These are phyloP conservation scores for Diaporthe aspalathi DNA, from an alignment of 2,329 filamentous ascomycete genomes.

Conservation along the genomic window DNA sequence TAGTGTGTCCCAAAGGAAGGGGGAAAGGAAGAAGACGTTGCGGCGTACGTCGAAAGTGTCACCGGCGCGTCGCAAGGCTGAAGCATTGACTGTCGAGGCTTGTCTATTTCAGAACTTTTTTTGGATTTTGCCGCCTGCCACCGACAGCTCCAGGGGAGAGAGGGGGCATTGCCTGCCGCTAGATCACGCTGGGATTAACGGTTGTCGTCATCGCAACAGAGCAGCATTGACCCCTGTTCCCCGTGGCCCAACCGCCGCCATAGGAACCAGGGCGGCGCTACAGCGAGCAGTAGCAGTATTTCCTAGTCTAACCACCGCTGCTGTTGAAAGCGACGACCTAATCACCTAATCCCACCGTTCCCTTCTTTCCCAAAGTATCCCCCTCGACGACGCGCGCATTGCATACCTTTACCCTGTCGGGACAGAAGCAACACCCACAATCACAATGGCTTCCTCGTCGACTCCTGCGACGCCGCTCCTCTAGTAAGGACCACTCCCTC, in stretches of 20 bases:
- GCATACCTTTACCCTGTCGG: background rate
- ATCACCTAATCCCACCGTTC: background rate
- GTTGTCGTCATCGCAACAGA: constrained; percentile 19
- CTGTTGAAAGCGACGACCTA: background rate
- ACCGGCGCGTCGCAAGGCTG: background rate
- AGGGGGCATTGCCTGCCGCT: constrained; percentile 11
- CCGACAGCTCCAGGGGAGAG: constrained; percentile 10
- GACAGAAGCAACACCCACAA: background rate
- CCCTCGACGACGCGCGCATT: background rate
- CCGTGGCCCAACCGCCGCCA: constrained; percentile 12
- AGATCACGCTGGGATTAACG: background rate
- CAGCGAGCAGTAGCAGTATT: background rate
- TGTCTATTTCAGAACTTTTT: constrained; percentile 33
- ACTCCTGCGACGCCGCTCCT: constrained; percentile 75
- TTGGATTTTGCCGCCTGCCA: constrained; percentile 32
- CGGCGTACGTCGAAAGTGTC: background rate
- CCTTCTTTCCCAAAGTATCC: background rate
- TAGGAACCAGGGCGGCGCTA: background rate
- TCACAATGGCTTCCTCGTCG: constrained; percentile 77
- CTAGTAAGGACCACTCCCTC: constrained; percentile 67
- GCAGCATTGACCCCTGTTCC: constrained; percentile 14
- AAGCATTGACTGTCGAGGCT: background rate
- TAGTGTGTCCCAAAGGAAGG: constrained; percentile 22
- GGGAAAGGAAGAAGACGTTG: background rate
- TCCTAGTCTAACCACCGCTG: background rate